These are phyloP conservation scores for Phaeosphaeriaceae sp. DNA, from an alignment of 2,329 filamentous ascomycete species.

Conservation along the genomic window DNA sequence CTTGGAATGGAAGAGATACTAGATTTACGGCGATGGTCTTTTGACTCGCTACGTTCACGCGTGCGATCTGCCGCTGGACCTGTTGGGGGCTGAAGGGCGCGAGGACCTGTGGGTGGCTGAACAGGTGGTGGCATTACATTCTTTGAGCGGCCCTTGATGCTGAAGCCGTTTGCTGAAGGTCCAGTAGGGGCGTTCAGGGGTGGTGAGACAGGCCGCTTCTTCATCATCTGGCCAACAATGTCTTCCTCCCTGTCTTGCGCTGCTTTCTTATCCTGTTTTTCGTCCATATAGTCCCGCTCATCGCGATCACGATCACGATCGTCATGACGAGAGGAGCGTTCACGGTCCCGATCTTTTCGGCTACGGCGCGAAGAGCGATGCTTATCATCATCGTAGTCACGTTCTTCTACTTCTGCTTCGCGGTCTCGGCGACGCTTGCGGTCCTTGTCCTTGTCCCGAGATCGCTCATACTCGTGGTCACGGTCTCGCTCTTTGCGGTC, in stretches of 20 bases:
- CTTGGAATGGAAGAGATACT: conserved; percentile 20
- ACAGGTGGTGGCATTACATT: conserved; percentile 36
- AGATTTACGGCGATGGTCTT: conserved; percentile 25
- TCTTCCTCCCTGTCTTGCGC: conserved; percentile 25
- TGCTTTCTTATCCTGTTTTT: conserved; percentile 10
- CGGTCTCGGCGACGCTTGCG: conserved; percentile 61
- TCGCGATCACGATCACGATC: conserved; percentile 43
- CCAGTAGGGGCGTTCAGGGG: conserved; percentile 45
- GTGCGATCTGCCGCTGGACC: conserved; percentile 46
- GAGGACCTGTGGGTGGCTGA: conserved; percentile 47
- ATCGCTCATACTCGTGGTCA: conserved; percentile 51
- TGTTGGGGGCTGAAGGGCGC: conserved; percentile 44
- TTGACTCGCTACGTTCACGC: conserved; percentile 25
- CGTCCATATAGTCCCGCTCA: conserved; percentile 25
- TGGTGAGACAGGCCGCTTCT: conserved; percentile 37
- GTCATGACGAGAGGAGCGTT: conserved; percentile 22
- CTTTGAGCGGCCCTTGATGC: conserved; percentile 47
- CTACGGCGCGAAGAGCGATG: conserved; percentile 51
- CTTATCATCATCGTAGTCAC: conserved; percentile 48
- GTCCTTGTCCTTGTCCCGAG: conserved; percentile 45
- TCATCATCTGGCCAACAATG: conserved; percentile 35
- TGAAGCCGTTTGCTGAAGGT: conserved; percentile 54
- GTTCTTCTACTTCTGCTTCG: conserved; percentile 43
- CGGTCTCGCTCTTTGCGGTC: conserved; percentile 60
- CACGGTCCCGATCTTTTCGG: conserved; percentile 52